Base-by-base conservation (phyloP, 1,139 yeast genomes). In the Kurtzmaniella quercitrusa region DNA sequence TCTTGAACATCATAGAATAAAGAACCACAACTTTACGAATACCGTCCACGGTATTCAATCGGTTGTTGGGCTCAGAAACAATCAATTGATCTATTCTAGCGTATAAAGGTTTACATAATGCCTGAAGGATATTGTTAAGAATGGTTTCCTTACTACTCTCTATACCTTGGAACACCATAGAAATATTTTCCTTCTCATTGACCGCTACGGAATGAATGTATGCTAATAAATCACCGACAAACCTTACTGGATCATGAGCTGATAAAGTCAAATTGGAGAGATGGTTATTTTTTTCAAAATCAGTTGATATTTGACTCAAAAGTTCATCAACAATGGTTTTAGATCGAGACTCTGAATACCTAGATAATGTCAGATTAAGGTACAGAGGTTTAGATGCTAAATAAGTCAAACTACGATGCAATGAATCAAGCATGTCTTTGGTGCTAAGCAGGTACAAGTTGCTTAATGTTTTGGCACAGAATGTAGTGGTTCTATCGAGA, bases 131-230 rank as follows among this genome's bases (percentile, higher is more conserved):
- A 67, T 55, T 9, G 56, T 54, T 5, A 60, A 53, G 34, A 63
- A 58, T 37, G 57, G 34, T 2, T 15, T 25, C 18, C 23, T 37
- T 25, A 12, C 17, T 18, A 11, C 34, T 16, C 11, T 37, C 34
- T 8, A 48, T 38, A 3, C 54, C 54, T 4, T 56, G 55, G 47
- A 73, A 70, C 3, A 73, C 61, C 34, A 63, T 74, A 7, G 75
- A 74, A 14, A 93, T 74, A 33, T 85, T 74, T 58, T 94, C 98
- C 34, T 81, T 75, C 60, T 94, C 98, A 60, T 88, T 87, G 4
- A 90, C 95, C 31, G 91, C 82, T n/a, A 89, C 76, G 0, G 94
- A 79, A 57, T 94, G 98, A 12, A 91, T 75, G 67, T 88, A 87
- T 0, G 98, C 98, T 39, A 93, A 66, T 27, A 93, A 75, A 59